A percentile compares a stretch with the other conserved stretches of the same genome.
Conservation (phyloP, 768 basidiomycete genomes). For the Podaxis sp. region DNA sequence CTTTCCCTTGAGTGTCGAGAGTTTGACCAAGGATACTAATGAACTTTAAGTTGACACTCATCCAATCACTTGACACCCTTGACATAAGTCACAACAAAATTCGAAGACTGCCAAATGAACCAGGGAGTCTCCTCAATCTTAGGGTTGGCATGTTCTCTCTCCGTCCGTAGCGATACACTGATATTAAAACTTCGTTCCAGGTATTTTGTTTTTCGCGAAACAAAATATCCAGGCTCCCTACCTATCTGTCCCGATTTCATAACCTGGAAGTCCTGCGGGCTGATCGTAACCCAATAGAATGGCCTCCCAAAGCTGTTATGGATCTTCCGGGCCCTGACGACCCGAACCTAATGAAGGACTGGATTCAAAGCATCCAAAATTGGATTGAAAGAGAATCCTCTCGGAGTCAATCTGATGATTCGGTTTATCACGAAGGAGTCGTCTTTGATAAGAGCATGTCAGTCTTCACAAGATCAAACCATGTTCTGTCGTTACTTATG, state of each 20-base stretch:
- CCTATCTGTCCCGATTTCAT: slow-evolving; percentile 73
- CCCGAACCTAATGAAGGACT: slow-evolving; percentile 59
- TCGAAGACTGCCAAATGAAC: slow-evolving; percentile 71
- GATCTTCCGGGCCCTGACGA: slow-evolving; percentile 43
- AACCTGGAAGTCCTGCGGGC: slow-evolving; percentile 78
- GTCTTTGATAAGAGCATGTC: slow-evolving; percentile 44
- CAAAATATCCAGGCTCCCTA: slow-evolving; percentile 75
- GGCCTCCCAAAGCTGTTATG: slow-evolving; percentile 73
- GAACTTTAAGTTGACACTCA: slow-evolving; percentile 66
- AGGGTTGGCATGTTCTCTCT: slow-evolving; percentile 45
- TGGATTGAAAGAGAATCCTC: slow-evolving; percentile 68
- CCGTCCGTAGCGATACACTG: not conserved
- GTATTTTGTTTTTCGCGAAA: slow-evolving; percentile 89
- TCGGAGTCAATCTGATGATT: slow-evolving; percentile 46
- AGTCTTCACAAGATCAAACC: slow-evolving; percentile 16
- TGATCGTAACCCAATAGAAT: slow-evolving; percentile 91
- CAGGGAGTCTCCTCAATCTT: slow-evolving; percentile 77
- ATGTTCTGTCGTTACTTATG: not conserved
- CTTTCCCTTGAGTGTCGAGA: not conserved
- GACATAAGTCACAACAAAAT: slow-evolving; percentile 95
- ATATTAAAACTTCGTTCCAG: slow-evolving; percentile 35
- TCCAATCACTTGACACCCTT: slow-evolving; percentile 89
- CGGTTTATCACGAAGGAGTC: slow-evolving; percentile 44
- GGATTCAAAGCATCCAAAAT: slow-evolving; percentile 68
- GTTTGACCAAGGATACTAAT: slow-evolving; percentile 14